phyloP scores from a whole-genome alignment of 1,284 basidiomycete genomes.

The Taiwanofungus camphoratus region DNA sequence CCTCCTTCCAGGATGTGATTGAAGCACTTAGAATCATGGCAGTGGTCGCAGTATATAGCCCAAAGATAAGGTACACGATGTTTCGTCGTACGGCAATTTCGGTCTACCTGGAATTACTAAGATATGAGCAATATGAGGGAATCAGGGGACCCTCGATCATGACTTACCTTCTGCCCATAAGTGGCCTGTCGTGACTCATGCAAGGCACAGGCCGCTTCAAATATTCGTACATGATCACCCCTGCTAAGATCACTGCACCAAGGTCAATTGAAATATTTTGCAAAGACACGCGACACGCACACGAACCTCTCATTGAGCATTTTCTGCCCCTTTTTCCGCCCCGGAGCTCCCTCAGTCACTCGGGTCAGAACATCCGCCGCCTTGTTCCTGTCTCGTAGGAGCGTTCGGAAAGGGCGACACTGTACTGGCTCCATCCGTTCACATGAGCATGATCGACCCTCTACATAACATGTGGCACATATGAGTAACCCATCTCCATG shows the following conservation, averaged over 20 bases:
- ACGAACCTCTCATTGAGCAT: neutral
- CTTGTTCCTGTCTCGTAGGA: conserved; percentile 36
- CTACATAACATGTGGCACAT: conserved; percentile 67
- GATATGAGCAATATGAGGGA: too few species aligned
- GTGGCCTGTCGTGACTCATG: conserved; percentile 2
- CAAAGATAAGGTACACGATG: conserved; percentile 5
- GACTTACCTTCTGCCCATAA: neutral
- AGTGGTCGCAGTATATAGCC: conserved; percentile 38
- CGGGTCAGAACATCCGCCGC: conserved; percentile 28
- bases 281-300: neutral
- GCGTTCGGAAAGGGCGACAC: conserved; percentile 35
- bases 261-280: neutral
- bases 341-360: neutral
- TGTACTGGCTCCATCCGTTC: conserved; percentile 52
- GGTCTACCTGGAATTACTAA: neutral
- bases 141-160: neutral
- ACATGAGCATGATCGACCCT: conserved; percentile 65
- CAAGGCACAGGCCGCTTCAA: conserved; percentile 30
- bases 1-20: conserved; percentile 40
- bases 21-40: conserved; percentile 48
- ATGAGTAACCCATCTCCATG: conserved; percentile 43
- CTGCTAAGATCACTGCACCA: conserved; percentile 3
- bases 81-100: neutral
- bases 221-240: conserved; percentile 19
- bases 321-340: neutral